A percentile compares a stretch with the other conserved stretches of the same genome.
Evolutionary conservation across 176 grass and related monocot species (phyloP).

Genomic region (Aegilops bicornis): DNA sequence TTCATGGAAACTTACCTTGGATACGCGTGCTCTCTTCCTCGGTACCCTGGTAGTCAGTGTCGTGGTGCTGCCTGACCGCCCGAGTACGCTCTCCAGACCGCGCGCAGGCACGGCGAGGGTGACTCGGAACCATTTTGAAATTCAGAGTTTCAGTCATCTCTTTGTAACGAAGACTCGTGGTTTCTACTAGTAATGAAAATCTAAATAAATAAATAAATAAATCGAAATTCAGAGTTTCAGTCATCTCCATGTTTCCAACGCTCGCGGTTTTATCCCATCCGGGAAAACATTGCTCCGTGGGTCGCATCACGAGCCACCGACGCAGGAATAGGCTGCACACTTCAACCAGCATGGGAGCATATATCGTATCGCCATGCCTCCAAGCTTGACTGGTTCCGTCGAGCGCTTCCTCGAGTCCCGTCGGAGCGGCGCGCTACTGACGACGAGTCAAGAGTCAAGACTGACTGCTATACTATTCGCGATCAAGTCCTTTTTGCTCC

Average conservation of each 20-base stretch:
- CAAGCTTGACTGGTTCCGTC: slow-evolving; percentile 25
- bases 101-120: neutral
- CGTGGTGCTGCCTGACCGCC: neutral
- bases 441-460: neutral
- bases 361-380: neutral
- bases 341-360: neutral
- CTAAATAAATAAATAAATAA: too few relatives aligned
- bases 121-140: neutral
- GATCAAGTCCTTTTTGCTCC: neutral
- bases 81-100: neutral
- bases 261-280: too few relatives aligned
- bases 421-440: neutral
- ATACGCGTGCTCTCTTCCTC: neutral
- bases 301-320: neutral
- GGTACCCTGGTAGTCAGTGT: slow-evolving; percentile 12
- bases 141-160: neutral
- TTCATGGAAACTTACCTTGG: neutral
- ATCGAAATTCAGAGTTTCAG: too few relatives aligned
- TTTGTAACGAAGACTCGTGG: too few relatives aligned
- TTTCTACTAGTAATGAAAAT: too few relatives aligned
- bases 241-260: too few relatives aligned
- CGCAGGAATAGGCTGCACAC: neutral
- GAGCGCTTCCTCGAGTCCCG: neutral
- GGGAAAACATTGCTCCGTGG: too few relatives aligned
- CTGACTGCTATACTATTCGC: neutral